Percentiles rank a stretch among this genome's conserved stretches.
These are phyloP conservation scores for Ambrosiella xylebori DNA, from an alignment of 2,329 filamentous ascomycete species.

Conservation along the genomic window DNA sequence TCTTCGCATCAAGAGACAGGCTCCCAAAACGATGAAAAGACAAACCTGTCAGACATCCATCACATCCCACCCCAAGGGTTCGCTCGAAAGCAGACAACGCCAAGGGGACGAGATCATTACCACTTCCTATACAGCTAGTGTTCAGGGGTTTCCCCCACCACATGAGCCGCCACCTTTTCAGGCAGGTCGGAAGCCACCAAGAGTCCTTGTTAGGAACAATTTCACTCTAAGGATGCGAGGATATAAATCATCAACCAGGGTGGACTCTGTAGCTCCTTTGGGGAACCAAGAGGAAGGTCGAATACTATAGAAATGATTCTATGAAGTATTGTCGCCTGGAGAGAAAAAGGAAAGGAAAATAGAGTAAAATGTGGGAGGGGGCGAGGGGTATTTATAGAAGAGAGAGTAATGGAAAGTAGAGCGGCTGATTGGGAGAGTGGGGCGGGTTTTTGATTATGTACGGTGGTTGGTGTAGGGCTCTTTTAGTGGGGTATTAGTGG, in stretches of 20 bases:
- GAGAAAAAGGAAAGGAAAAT: constrained; percentile 11
- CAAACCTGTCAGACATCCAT: constrained; percentile 75
- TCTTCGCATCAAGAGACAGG: constrained; percentile 30
- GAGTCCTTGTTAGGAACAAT: constrained; percentile 22
- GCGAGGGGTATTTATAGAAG: constrained; percentile 7
- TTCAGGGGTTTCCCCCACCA: constrained; percentile 10
- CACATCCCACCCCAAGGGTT: constrained; percentile 61
- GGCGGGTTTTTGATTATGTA: neutral
- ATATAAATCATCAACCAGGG: constrained; percentile 88
- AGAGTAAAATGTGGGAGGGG: neutral
- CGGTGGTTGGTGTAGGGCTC: neutral
- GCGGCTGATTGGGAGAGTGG: neutral
- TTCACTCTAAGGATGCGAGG: constrained; percentile 86
- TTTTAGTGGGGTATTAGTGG: neutral
- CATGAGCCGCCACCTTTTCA: constrained; percentile 40
- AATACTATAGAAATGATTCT: constrained; percentile 99
- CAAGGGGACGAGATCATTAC: constrained; percentile 86
- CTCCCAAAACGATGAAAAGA: constrained; percentile 30
- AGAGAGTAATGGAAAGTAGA: neutral
- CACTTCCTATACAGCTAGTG: constrained; percentile 59
- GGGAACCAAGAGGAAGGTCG: constrained; percentile 78
- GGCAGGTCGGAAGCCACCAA: constrained; percentile 40
- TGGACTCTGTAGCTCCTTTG: constrained; percentile 85
- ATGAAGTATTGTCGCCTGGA: constrained; percentile 16
- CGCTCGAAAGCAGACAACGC: constrained; percentile 58